Conservation (phyloP, 805 yeast species). For the Diddensiella santjacobensis region DNA sequence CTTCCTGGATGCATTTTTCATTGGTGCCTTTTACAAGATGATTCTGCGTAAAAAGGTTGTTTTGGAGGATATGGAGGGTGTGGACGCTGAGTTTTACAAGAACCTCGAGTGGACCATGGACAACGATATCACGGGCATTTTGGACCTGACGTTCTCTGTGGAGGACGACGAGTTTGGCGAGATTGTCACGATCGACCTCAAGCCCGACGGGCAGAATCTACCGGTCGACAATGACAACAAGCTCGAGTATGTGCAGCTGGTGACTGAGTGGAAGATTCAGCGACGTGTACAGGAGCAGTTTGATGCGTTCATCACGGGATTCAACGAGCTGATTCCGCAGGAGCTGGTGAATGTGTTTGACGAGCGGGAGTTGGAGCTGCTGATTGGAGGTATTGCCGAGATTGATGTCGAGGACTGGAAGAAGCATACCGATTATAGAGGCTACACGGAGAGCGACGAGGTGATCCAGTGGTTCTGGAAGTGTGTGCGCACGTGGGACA, state of each 20-base stretch:
- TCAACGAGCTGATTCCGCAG: slow-evolving; percentile 95
- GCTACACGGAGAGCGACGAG: slow-evolving; percentile 93
- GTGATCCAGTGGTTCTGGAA: slow-evolving; percentile 99
- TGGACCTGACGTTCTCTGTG: slow-evolving; percentile 81
- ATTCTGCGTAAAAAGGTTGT: slow-evolving; percentile 93
- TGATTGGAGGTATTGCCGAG: slow-evolving; percentile 97
- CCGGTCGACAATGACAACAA: slow-evolving; percentile 94
- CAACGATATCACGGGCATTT: slow-evolving; percentile 82
- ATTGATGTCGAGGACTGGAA: slow-evolving; percentile 99
- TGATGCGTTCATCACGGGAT: slow-evolving; percentile 94
- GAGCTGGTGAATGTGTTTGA: slow-evolving; percentile 95
- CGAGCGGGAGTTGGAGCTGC: slow-evolving; percentile 92
- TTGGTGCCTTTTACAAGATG: slow-evolving; percentile 97
- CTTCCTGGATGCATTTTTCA: slow-evolving; percentile 96
- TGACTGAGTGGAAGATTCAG: slow-evolving; percentile 93
- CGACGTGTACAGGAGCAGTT: slow-evolving; percentile 94
- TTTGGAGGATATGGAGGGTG: slow-evolving; percentile 97
- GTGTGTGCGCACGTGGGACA: slow-evolving; percentile 89
- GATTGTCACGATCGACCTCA: slow-evolving; percentile 81
- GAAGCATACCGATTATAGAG: slow-evolving; percentile 97
- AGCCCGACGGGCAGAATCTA: slow-evolving; percentile 80
- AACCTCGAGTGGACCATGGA: slow-evolving; percentile 95
- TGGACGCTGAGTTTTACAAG: slow-evolving; percentile 93
- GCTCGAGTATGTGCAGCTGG: slow-evolving; percentile 89
- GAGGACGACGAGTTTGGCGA: slow-evolving; percentile 95